These are phyloP conservation scores for Colletotrichum godetiae DNA, from an alignment of 2,329 filamentous ascomycete genomes.

Conservation along the genomic window DNA sequence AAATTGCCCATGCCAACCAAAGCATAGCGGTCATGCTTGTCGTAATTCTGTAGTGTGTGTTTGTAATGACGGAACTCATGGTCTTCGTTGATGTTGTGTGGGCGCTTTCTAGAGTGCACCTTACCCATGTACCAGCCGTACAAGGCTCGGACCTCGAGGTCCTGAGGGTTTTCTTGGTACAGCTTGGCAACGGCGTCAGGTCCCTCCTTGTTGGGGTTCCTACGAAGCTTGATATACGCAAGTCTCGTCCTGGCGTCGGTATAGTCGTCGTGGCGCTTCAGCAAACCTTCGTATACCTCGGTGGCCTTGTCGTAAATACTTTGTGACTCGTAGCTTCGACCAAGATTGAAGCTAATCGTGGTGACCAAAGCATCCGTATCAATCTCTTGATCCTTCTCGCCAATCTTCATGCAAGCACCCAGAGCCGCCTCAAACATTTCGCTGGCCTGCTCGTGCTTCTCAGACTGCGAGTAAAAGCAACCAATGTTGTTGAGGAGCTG, in stretches of 20 bases:
- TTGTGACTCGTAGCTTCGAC: constrained; percentile 89
- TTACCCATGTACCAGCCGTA: constrained; percentile 97
- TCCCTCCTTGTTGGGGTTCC: constrained; percentile 85
- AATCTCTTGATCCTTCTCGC: constrained; percentile 77
- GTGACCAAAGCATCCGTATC: constrained; percentile 94
- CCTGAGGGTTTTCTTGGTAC: constrained; percentile 84
- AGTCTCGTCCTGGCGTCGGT: constrained; percentile 90
- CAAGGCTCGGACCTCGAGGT: constrained; percentile 90
- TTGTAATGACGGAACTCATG: constrained; percentile 95
- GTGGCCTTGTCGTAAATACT: constrained; percentile 85
- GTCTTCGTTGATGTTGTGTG: constrained; percentile 85
- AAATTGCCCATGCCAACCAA: constrained; percentile 97
- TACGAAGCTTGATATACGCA: constrained; percentile 88
- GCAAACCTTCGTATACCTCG: constrained; percentile 86
- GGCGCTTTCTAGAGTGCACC: constrained; percentile 80
- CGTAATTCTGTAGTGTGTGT: constrained; percentile 90
- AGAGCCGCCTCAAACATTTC: constrained; percentile 94
- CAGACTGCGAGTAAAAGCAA: constrained; percentile 91
- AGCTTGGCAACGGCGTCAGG: constrained; percentile 87
- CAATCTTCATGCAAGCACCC: constrained; percentile 85
- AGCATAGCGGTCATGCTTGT: constrained; percentile 98
- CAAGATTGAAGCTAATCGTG: constrained; percentile 97
- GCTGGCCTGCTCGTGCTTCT: constrained; percentile 82
- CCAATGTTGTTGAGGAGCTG: constrained; percentile 97
- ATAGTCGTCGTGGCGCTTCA: constrained; percentile 89